phyloP scores from a whole-genome alignment of 1,284 basidiomycete species.

The Farysia itapuensis region DNA sequence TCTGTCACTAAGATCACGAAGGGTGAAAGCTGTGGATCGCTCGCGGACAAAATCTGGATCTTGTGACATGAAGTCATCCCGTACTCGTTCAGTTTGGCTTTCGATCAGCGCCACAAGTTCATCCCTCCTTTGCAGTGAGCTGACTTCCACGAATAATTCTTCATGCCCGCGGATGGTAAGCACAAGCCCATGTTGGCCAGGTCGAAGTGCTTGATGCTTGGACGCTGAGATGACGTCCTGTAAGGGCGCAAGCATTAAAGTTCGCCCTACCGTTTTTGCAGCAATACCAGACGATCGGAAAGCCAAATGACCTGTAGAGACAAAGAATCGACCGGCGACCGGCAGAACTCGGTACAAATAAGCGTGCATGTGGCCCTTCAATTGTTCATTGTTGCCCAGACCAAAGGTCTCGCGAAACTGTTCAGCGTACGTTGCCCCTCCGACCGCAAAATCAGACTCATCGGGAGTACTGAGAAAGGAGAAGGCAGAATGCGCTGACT shows the following conservation, averaged over 20 bases:
- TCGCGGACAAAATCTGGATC: conserved; percentile 18
- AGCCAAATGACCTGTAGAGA: conserved; percentile 43
- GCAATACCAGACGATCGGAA: conserved; percentile 50
- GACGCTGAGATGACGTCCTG: conserved; percentile 81
- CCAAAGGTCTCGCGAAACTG: conserved; percentile 39
- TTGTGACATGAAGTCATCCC: background rate
- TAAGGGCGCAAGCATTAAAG: conserved; percentile 89
- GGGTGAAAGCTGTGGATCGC: conserved; percentile 34
- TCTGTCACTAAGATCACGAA: conserved; percentile 45
- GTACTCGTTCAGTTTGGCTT: conserved; percentile 63
- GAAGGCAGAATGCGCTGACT: conserved; percentile 25
- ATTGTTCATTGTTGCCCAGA: conserved; percentile 26
- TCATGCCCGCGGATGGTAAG: conserved; percentile 92
- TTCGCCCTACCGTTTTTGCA: conserved; percentile 42
- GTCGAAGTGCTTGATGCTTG: conserved; percentile 80
- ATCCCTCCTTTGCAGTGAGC: conserved; percentile 73
- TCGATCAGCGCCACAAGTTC: conserved; percentile 76
- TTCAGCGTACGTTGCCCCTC: conserved; percentile 4
- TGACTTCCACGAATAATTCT: conserved; percentile 93
- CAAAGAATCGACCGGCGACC: conserved; percentile 43
- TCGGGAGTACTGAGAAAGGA: conserved; percentile 32
- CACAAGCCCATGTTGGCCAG: conserved; percentile 83
- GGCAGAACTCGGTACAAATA: conserved; percentile 49
- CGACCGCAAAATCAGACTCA: conserved; percentile 2
- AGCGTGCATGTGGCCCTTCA: conserved; percentile 36